Percentiles rank a stretch among this genome's conserved stretches.
phyloP scores from a whole-genome alignment of 2,329 filamentous ascomycete species.

The Phoma sp. region DNA sequence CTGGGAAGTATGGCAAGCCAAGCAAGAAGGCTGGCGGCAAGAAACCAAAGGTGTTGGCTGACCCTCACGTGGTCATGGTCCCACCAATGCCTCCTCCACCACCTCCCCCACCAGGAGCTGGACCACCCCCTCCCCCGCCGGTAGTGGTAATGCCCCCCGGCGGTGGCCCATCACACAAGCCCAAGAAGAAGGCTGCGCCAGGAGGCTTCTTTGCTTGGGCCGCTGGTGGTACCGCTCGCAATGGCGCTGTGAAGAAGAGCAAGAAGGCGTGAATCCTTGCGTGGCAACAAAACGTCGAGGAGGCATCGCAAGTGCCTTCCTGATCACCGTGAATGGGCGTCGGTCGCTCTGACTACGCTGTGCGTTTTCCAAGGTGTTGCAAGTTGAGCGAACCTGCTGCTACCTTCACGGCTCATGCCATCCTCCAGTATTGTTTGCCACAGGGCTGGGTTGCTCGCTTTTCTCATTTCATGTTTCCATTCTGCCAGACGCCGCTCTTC shows the following conservation, averaged over 20 bases:
- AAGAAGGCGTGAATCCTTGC: conserved; percentile 18
- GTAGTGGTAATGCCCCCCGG: background rate
- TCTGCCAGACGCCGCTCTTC: background rate
- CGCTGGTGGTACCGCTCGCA: conserved; percentile 6
- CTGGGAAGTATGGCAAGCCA: background rate
- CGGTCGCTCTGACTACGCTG: background rate
- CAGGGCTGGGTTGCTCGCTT: conserved; percentile 16
- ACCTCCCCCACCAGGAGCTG: background rate
- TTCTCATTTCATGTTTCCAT: background rate
- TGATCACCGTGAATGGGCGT: background rate
- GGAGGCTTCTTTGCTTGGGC: conserved; percentile 17
- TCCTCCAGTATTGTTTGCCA: conserved; percentile 13
- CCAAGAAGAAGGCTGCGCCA: conserved; percentile 8
- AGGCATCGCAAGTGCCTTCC: conserved; percentile 9
- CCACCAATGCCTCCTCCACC: conserved; percentile 4
- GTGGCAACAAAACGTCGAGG: conserved; percentile 18
- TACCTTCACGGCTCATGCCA: background rate
- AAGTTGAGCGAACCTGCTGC: background rate
- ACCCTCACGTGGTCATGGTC: background rate
- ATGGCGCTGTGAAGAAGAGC: conserved; percentile 12
- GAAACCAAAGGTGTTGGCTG: background rate
- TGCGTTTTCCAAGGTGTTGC: no score
- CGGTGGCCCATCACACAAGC: conserved; percentile 6
- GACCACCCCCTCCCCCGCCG: background rate
- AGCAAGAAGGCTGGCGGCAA: conserved; percentile 14